Evolutionary conservation across 2,329 filamentous ascomycete genomes (phyloP).

Genomic region (Pseudogymnoascus sp.): DNA sequence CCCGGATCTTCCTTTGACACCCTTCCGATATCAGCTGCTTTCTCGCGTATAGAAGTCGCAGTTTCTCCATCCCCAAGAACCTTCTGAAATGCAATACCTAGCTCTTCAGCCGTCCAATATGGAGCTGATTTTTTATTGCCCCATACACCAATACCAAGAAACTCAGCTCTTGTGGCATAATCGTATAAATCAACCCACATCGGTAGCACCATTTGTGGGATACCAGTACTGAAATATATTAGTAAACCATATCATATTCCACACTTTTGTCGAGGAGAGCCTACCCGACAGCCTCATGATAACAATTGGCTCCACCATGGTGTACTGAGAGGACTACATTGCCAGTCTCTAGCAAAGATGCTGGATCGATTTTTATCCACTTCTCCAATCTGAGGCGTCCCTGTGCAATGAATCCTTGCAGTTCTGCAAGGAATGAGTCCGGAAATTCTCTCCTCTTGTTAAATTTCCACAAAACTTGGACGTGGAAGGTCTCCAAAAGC

Average conservation of each 20-base stretch:
- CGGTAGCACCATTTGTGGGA: constrained; percentile 41
- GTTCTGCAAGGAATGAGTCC: neutral
- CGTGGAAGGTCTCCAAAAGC: constrained; percentile 28
- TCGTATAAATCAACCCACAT: constrained; percentile 41
- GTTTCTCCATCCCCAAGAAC: constrained; percentile 12
- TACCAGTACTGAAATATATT: constrained; percentile 30
- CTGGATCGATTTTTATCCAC: constrained; percentile 36
- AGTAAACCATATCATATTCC: neutral
- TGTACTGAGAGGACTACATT: constrained; percentile 32
- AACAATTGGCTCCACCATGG: constrained; percentile 37
- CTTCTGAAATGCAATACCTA: constrained; percentile 25
- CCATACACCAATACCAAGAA: constrained; percentile 36
- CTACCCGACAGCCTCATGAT: constrained; percentile 39
- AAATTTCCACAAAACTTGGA: constrained; percentile 33
- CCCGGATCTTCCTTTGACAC: neutral
- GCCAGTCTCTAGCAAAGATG: constrained; percentile 31
- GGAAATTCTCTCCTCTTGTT: constrained; percentile 12
- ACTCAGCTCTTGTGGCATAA: constrained; percentile 37
- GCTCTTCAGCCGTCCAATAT: constrained; percentile 21
- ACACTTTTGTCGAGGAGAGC: constrained; percentile 14
- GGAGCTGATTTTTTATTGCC: constrained; percentile 32
- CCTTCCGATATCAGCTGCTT: neutral
- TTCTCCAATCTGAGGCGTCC: constrained; percentile 29
- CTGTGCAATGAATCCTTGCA: neutral
- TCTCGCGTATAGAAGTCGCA: neutral